Percentiles rank a stretch among this genome's conserved stretches.
phyloP scores from a whole-genome alignment of 176 grass and related monocot species.

The Hsuehochloa calcarea region DNA sequence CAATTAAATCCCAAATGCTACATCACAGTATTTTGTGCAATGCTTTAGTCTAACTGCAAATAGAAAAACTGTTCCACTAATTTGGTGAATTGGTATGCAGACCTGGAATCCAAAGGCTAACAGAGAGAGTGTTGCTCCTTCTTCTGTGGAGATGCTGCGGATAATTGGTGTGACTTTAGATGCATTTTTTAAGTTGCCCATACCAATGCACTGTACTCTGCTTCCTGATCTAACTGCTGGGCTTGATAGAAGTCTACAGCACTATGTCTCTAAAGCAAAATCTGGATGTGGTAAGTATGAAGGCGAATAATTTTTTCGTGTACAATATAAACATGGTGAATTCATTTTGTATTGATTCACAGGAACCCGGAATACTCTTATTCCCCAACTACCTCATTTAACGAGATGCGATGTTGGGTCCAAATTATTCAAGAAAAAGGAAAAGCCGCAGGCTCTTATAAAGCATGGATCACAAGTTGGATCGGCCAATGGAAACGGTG shows the following conservation, averaged over 20 bases:
- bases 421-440: slow-evolving; percentile 84
- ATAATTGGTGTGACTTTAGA: slow-evolving; percentile 67
- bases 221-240: slow-evolving; percentile 66
- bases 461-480: slow-evolving; percentile 74
- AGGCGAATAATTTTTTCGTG: background rate
- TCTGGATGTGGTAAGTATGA: slow-evolving; percentile 66
- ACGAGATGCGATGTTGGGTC: slow-evolving; percentile 89
- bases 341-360: slow-evolving; percentile 29
- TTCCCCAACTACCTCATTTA: slow-evolving; percentile 71
- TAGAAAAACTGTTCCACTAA: slow-evolving; percentile 12
- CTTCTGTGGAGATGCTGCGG: slow-evolving; percentile 62
- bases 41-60: slow-evolving; percentile 41
- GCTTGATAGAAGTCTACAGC: slow-evolving; percentile 61
- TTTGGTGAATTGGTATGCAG: slow-evolving; percentile 41
- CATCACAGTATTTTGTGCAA: slow-evolving; percentile 43
- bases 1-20: slow-evolving; percentile 21
- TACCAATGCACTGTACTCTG: slow-evolving; percentile 60
- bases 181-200: slow-evolving; percentile 66
- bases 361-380: slow-evolving; percentile 60
- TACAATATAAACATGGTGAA: background rate
- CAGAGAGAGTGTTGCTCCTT: slow-evolving; percentile 51
- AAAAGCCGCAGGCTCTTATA: slow-evolving; percentile 49
- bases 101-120: slow-evolving; percentile 65
- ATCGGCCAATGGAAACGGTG: slow-evolving; percentile 45
- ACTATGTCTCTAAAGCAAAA: slow-evolving; percentile 72